These are phyloP conservation scores for Phytophthora pluvialis DNA, from an alignment of 352 stramenopile genomes.

Conservation along the genomic window DNA sequence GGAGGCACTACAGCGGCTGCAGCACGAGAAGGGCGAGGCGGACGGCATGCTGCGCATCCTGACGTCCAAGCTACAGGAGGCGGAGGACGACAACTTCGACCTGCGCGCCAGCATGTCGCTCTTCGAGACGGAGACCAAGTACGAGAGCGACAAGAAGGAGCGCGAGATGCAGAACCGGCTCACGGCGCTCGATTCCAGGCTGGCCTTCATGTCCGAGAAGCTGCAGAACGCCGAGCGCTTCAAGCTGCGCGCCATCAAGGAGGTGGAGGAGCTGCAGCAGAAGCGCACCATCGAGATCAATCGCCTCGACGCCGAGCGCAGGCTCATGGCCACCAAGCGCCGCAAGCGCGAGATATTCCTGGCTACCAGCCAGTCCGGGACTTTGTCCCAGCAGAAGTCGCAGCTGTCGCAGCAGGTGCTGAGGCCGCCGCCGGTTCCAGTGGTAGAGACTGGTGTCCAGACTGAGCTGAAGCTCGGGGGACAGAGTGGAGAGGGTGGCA, in stretches of 20 bases:
- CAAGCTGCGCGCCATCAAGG: constrained; percentile 53
- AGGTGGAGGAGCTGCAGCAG: constrained; percentile 68
- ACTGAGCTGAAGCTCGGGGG: constrained; percentile 29
- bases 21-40: constrained; percentile 59
- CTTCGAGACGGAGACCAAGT: constrained; percentile 57
- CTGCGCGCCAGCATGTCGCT: constrained; percentile 57
- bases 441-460: constrained; percentile 47
- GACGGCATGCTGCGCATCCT: constrained; percentile 66
- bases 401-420: constrained; percentile 23
- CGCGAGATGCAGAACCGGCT: constrained; percentile 52
- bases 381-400: constrained; percentile 30
- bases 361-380: constrained; percentile 55
- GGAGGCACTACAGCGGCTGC: constrained; percentile 43
- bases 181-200: constrained; percentile 58
- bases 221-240: constrained; percentile 65
- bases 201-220: constrained; percentile 58
- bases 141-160: constrained; percentile 47
- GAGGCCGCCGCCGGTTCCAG: constrained; percentile 17
- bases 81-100: constrained; percentile 72
- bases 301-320: constrained; percentile 67
- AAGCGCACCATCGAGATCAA: constrained; percentile 66
- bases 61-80: constrained; percentile 48
- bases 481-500: constrained; percentile 1
- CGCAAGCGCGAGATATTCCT: constrained; percentile 65
- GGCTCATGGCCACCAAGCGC: constrained; percentile 67